Conservation (phyloP, 176 grass and related monocot species). For the Poa annua region DNA sequence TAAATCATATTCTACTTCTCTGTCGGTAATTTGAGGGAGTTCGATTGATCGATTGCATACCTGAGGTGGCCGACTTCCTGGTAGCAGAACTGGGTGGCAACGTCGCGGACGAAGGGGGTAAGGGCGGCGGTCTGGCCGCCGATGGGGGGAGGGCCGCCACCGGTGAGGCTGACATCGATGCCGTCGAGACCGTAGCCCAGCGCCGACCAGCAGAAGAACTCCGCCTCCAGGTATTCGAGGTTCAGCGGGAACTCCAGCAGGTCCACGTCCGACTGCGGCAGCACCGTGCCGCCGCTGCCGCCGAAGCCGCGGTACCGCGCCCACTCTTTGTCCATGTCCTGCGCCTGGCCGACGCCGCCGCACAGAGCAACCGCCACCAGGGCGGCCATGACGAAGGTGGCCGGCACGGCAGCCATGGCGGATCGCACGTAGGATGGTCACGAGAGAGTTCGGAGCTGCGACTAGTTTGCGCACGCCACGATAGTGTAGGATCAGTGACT, state of each 20-base stretch:
- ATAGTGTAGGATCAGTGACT: slow-evolving; percentile 1
- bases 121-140: slow-evolving; percentile 64
- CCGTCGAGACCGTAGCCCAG: slow-evolving; percentile 68
- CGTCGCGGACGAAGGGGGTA: slow-evolving; percentile 52
- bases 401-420: slow-evolving; percentile 24
- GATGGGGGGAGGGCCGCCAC: slow-evolving; percentile 65
- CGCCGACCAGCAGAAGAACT: slow-evolving; percentile 87
- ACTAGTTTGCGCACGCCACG: not conserved
- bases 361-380: not conserved
- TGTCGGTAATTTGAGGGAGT: not conserved
- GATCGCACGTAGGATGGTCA: not conserved
- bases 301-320: slow-evolving; percentile 46
- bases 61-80: slow-evolving; percentile 95
- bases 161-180: slow-evolving; percentile 60
- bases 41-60: slow-evolving; percentile 11
- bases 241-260: slow-evolving; percentile 86
- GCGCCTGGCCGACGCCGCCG: slow-evolving; percentile 32
- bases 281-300: not conserved
- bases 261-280: slow-evolving; percentile 72
- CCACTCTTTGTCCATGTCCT: slow-evolving; percentile 58
- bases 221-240: slow-evolving; percentile 80
- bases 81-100: slow-evolving; percentile 80
- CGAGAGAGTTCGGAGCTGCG: not conserved
- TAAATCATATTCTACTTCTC: not conserved
- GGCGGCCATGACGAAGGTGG: not conserved